Conservation (phyloP, 495 filamentous ascomycete genomes). For the Aspergillus panamensis region DNA sequence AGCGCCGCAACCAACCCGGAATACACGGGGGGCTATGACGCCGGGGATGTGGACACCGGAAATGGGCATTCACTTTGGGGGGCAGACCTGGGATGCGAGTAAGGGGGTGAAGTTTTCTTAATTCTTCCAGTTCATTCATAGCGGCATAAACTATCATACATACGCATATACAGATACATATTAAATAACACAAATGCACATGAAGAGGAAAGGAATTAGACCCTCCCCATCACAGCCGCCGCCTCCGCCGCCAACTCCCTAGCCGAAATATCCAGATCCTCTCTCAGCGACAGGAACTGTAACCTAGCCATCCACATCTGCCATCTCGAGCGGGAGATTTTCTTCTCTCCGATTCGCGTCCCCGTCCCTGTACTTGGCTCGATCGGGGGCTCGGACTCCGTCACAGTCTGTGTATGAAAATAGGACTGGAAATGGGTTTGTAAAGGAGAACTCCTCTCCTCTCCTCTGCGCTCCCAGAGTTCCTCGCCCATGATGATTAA, state of each 20-base stretch:
- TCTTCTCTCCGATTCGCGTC: background rate
- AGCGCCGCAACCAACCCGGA: slow-evolving; percentile 52
- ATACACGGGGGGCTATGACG: slow-evolving; percentile 52
- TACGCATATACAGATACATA: no score
- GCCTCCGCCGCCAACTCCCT: slow-evolving; percentile 23
- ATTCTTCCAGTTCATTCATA: background rate
- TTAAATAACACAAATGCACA: no score
- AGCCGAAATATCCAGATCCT: slow-evolving; percentile 19
- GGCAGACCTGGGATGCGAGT: slow-evolving; percentile 57
- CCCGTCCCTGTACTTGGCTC: background rate
- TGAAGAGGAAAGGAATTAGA: background rate
- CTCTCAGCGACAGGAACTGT: slow-evolving; percentile 16
- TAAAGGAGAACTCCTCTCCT: background rate
- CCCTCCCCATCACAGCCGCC: slow-evolving; percentile 23
- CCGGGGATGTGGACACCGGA: slow-evolving; percentile 74
- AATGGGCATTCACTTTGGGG: slow-evolving; percentile 72
- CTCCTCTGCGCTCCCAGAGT: slow-evolving; percentile 12
- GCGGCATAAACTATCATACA: no score
- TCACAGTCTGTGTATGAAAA: background rate
- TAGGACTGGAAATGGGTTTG: background rate
- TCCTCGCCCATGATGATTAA: slow-evolving; percentile 28
- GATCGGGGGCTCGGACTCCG: no score
- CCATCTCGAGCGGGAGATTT: slow-evolving; percentile 14
- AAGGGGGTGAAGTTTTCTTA: slow-evolving; percentile 62
- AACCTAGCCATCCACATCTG: slow-evolving; percentile 18